A percentile compares a stretch with the other conserved stretches of the same genome.
These are phyloP conservation scores for Byssochlamys sp. DNA, from an alignment of 2,329 filamentous ascomycete genomes.

Conservation along the genomic window DNA sequence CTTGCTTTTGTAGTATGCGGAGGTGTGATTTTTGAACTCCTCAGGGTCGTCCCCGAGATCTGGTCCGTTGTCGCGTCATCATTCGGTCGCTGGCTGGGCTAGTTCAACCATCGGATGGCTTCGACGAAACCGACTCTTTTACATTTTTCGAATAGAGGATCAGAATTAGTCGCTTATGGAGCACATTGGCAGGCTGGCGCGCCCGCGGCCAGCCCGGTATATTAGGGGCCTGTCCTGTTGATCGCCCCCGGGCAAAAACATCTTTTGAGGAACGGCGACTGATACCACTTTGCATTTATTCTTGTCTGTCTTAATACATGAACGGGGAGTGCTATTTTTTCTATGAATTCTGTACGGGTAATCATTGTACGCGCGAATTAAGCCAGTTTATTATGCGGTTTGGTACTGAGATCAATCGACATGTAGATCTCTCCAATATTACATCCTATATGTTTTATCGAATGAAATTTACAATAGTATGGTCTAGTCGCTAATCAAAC, in stretches of 20 bases:
- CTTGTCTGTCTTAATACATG: neutral
- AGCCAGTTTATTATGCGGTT: neutral
- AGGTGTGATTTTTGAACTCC: conserved; percentile 49
- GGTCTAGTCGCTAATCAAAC: neutral
- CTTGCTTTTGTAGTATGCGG: conserved; percentile 56
- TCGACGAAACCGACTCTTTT: neutral
- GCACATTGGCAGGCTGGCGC: neutral
- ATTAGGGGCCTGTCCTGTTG: neutral
- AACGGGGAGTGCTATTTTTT: neutral
- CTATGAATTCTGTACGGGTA: neutral
- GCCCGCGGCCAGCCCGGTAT: neutral
- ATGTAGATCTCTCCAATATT: neutral
- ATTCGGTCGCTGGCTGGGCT: conserved; percentile 16
- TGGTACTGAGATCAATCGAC: neutral
- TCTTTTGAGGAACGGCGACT: neutral
- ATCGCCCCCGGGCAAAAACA: neutral
- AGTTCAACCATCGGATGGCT: neutral
- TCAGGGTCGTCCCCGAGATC: conserved; percentile 36
- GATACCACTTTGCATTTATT: neutral
- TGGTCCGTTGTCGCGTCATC: conserved; percentile 27
- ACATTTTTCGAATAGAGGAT: neutral
- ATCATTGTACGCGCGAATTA: neutral
- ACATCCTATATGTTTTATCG: neutral
- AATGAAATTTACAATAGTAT: neutral
- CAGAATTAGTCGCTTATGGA: neutral